phyloP scores from a whole-genome alignment of 371 early-diverging fungal genomes.

The Batkoa obscura region DNA sequence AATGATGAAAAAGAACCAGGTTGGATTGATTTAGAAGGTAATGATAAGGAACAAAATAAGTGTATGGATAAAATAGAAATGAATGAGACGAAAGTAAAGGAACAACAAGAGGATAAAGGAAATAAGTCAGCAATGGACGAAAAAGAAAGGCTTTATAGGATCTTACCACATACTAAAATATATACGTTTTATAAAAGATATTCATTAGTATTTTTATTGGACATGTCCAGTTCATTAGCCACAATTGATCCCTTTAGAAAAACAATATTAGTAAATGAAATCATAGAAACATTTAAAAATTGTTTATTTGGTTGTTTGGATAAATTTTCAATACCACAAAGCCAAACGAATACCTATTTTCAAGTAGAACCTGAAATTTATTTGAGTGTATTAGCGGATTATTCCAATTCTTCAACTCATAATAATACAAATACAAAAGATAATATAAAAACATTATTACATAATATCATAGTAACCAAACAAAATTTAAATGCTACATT shows the following conservation, averaged over 20 bases:
- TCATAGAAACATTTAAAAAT: background rate
- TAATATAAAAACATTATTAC: conserved; percentile 43
- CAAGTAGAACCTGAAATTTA: conserved; percentile 15
- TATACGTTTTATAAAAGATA: conserved; percentile 5
- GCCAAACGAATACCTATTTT: background rate
- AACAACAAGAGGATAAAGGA: too few species aligned
- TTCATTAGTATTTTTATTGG: conserved; percentile 3
- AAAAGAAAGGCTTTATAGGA: background rate
- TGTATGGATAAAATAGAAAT: too few species aligned
- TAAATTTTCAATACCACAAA: background rate
- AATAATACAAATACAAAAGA: too few species aligned
- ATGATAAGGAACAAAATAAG: too few species aligned
- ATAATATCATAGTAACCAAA: conserved; percentile 29
- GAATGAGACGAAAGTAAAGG: too few species aligned
- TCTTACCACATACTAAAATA: conserved; percentile 4
- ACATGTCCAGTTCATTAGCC: background rate
- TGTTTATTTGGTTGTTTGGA: background rate
- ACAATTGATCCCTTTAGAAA: background rate
- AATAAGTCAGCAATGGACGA: too few species aligned
- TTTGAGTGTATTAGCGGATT: conserved; percentile 56
- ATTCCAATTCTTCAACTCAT: conserved; percentile 13
- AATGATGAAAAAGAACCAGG: too few species aligned
- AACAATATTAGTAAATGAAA: background rate
- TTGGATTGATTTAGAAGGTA: too few species aligned
- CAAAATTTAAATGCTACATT: conserved; percentile 23